Conservation (phyloP, 306 rosid genomes). For the Trichosanthes truncata region DNA sequence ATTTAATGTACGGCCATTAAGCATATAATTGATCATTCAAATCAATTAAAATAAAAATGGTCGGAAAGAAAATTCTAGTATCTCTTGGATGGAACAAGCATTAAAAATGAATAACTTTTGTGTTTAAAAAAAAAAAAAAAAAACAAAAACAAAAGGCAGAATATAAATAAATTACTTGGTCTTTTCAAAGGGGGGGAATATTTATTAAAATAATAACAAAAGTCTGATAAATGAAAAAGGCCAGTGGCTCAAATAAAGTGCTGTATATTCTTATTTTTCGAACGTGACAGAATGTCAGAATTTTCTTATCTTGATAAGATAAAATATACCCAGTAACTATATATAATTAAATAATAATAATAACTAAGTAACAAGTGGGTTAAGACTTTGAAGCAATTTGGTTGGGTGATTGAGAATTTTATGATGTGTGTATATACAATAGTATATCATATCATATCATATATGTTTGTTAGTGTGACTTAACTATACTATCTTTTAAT, state of each 20-base stretch:
- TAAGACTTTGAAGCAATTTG: neutral
- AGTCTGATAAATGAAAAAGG: neutral
- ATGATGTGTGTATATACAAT: neutral
- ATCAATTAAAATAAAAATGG: neutral
- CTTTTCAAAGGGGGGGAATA: neutral
- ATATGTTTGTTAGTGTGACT: neutral
- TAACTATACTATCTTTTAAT: neutral
- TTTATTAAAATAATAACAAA: neutral
- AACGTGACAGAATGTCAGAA: slow-evolving; percentile 17
- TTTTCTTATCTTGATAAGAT: slow-evolving; percentile 25
- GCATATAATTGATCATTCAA: neutral
- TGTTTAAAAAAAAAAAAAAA: too few species aligned
- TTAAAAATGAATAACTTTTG: neutral
- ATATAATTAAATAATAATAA: neutral
- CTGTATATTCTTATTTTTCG: neutral
- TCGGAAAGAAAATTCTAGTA: neutral
- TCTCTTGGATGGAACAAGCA: neutral
- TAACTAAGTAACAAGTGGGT: neutral
- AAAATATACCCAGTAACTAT: slow-evolving; percentile 3
- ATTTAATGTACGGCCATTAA: neutral
- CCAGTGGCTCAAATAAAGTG: neutral
- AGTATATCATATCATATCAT: neutral
- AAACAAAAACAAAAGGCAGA: neutral
- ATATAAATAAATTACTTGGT: neutral
- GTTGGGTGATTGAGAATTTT: neutral